Conservation (phyloP, 2,329 filamentous ascomycete genomes). For the Domatiomyces catenatus region DNA sequence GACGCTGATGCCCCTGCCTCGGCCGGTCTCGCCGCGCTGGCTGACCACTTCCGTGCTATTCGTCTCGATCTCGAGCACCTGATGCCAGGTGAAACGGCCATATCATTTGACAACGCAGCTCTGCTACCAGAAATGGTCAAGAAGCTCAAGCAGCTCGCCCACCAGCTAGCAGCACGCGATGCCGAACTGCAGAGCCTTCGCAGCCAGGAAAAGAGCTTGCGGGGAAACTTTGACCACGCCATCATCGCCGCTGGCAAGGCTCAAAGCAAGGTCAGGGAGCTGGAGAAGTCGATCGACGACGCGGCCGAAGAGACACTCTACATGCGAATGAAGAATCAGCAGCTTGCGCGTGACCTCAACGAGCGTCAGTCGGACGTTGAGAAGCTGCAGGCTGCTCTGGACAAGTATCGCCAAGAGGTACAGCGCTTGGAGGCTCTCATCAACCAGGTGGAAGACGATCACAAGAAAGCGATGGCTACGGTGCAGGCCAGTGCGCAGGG, state of each 20-base stretch:
- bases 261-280: conserved; percentile 22
- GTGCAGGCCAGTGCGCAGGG: conserved; percentile 21
- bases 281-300: conserved; percentile 27
- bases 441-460: conserved; percentile 26
- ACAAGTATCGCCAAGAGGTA: conserved; percentile 30
- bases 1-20: conserved; percentile 13
- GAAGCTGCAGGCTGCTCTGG: conserved; percentile 27
- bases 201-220: conserved; percentile 26
- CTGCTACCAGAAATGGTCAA: conserved; percentile 26
- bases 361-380: conserved; percentile 29
- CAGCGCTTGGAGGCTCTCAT: conserved; percentile 29
- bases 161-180: conserved; percentile 20
- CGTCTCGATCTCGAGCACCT: conserved; percentile 30
- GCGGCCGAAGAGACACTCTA: conserved; percentile 32
- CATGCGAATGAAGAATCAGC: conserved; percentile 28
- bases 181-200: conserved; percentile 24
- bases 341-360: conserved; percentile 26
- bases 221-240: conserved; percentile 31
- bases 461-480: conserved; percentile 24
- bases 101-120: conserved; percentile 24
- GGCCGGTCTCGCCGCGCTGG: conserved; percentile 25
- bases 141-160: conserved; percentile 22
- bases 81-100: conserved; percentile 29
- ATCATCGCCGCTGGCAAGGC: conserved; percentile 25
- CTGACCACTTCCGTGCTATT: conserved; percentile 26